These are phyloP conservation scores for Colletotrichum sp. DNA, from an alignment of 2,329 filamentous ascomycete genomes.

Conservation along the genomic window DNA sequence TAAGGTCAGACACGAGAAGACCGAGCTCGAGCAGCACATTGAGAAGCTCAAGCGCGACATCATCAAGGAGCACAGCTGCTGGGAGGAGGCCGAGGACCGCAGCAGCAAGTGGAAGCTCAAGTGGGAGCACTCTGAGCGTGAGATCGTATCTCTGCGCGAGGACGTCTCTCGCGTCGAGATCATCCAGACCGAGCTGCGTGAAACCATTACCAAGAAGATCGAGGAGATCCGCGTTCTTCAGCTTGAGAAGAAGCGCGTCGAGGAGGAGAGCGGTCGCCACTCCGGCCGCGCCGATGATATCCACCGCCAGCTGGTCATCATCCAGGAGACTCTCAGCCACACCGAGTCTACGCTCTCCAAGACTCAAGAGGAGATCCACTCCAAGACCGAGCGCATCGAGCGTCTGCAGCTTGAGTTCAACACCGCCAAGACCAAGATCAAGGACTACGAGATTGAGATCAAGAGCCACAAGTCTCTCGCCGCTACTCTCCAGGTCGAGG, in stretches of 20 bases:
- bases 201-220: background rate
- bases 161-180: conserved; percentile 6
- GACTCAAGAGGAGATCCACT: background rate
- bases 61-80: background rate
- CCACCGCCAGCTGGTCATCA: background rate
- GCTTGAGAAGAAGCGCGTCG: conserved; percentile 11
- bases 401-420: background rate
- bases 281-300: conserved; percentile 1
- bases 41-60: background rate
- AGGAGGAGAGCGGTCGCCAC: background rate
- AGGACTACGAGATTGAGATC: background rate
- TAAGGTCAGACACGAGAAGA: background rate
- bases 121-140: conserved; percentile 9
- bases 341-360: background rate
- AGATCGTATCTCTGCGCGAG: background rate
- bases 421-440: background rate
- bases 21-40: conserved; percentile 1
- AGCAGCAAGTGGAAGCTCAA: conserved; percentile 14
- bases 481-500: background rate
- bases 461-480: background rate
- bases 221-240: conserved; percentile 3
- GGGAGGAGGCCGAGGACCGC: conserved; percentile 3
- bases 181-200: background rate
- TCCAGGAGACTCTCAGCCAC: conserved; percentile 3
- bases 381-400: conserved; percentile 8